Conservation (phyloP, 2,329 filamentous ascomycete species). For the Pseudogymnoascus sp. region DNA sequence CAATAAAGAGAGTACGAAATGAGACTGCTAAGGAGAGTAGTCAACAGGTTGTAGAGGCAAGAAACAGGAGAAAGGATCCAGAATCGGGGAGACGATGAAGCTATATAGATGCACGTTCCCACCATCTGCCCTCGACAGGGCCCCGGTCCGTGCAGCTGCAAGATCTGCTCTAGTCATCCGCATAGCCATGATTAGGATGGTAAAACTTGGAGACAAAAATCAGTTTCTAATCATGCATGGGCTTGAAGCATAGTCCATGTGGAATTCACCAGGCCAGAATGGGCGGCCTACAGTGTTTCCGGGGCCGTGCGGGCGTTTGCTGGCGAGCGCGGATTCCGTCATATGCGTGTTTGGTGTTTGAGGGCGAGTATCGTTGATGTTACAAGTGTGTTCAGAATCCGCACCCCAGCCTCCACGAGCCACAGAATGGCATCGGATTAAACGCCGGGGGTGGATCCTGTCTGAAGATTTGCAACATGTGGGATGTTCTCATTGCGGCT, state of each 20-base stretch:
- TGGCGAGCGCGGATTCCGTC: not conserved
- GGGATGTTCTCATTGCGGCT: not conserved
- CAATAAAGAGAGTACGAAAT: conserved; percentile 35
- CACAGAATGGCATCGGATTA: not conserved
- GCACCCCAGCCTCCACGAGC: not conserved
- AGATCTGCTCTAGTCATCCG: conserved; percentile 5
- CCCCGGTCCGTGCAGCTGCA: not conserved
- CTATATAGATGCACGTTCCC: conserved; percentile 2
- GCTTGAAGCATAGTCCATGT: conserved; percentile 3
- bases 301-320: conserved; percentile 2
- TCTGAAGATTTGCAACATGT: not conserved
- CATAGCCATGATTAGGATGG: conserved; percentile 1
- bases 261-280: not conserved
- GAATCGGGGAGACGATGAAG: conserved; percentile 32
- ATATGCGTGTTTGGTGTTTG: conserved; percentile 5
- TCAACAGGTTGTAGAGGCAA: conserved; percentile 27
- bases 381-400: conserved; percentile 4
- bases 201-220: conserved; percentile 1
- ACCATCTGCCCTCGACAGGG: not conserved
- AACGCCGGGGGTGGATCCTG: not conserved
- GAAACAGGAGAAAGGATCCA: conserved; percentile 15
- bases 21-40: conserved; percentile 27
- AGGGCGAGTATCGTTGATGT: conserved; percentile 1
- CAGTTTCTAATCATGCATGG: conserved; percentile 6
- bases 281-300: not conserved